These are phyloP conservation scores for Wickerhamomyces ciferrii DNA, from an alignment of 805 yeast genomes.

Conservation along the genomic window DNA sequence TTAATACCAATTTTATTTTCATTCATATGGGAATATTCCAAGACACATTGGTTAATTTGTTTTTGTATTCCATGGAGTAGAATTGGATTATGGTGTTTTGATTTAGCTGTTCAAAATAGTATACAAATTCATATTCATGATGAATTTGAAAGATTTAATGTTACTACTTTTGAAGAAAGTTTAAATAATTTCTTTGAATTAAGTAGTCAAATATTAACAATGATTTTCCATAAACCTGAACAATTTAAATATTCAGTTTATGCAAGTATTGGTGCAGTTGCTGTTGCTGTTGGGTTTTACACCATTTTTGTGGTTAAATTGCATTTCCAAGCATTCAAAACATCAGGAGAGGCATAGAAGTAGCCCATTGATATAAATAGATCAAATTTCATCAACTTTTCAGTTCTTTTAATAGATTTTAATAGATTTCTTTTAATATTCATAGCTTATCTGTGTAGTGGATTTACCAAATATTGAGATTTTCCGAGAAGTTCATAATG, in stretches of 20 bases:
- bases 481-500: neutral
- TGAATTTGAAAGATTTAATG: conserved; percentile 24
- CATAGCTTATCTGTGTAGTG: neutral
- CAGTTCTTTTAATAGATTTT: no score
- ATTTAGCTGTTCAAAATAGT: conserved; percentile 27
- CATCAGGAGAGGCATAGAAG: neutral
- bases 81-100: conserved; percentile 37
- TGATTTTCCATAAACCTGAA: conserved; percentile 24
- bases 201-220: conserved; percentile 22
- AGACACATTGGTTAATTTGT: conserved; percentile 17
- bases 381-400: no score
- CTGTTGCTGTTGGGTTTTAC: conserved; percentile 2
- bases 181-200: conserved; percentile 26
- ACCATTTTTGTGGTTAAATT: conserved; percentile 4
- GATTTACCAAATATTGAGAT: neutral
- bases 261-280: conserved; percentile 11
- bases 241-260: conserved; percentile 24
- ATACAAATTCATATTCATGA: conserved; percentile 29
- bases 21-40: conserved; percentile 6
- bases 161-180: conserved; percentile 29
- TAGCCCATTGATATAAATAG: no score
- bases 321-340: neutral
- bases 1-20: conserved; percentile 20
- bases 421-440: no score
- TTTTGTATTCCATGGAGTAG: conserved; percentile 26